These are phyloP conservation scores for Oligophagozyma castellii DNA, from an alignment of 1,139 yeast species.

Conservation along the genomic window DNA sequence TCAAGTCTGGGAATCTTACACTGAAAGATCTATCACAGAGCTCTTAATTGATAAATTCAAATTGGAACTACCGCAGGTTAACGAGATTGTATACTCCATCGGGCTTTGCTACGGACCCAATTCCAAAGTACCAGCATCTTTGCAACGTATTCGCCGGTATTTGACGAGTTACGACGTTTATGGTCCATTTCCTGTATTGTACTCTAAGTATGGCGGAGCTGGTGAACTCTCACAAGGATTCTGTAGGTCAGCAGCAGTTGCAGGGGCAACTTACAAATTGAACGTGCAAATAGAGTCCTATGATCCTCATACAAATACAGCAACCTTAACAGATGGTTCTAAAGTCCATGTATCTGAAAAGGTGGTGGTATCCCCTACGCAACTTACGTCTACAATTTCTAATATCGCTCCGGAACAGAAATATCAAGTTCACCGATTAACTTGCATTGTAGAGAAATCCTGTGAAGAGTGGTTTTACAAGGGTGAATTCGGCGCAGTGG, in stretches of 20 bases:
- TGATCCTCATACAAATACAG: conserved; percentile 53
- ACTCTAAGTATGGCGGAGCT: conserved; percentile 89
- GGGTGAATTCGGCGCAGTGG: conserved; percentile 71
- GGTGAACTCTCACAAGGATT: conserved; percentile 96
- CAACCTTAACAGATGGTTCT: conserved; percentile 67
- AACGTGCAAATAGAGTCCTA: conserved; percentile 49
- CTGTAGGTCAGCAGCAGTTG: conserved; percentile 96
- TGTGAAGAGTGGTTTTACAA: conserved; percentile 88
- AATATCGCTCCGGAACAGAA: conserved; percentile 30
- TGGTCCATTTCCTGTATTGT: conserved; percentile 87
- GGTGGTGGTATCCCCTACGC: conserved; percentile 59
- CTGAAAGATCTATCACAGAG: conserved; percentile 39
- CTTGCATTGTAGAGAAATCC: conserved; percentile 72
- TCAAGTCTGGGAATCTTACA: conserved; percentile 41
- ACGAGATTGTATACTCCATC: conserved; percentile 72
- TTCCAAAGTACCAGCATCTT: conserved; percentile 57
- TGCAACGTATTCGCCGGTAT: conserved; percentile 71
- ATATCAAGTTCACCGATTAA: conserved; percentile 54
- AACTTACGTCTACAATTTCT: conserved; percentile 35
- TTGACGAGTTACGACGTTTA: conserved; percentile 79
- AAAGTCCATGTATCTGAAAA: conserved; percentile 63
- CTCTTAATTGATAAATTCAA: conserved; percentile 55
- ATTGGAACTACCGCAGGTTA: conserved; percentile 58
- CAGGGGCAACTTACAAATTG: conserved; percentile 86
- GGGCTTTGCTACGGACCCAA: conserved; percentile 57